These are phyloP conservation scores for Colletotrichum somersetense DNA, from an alignment of 2,329 filamentous ascomycete species.

Conservation along the genomic window DNA sequence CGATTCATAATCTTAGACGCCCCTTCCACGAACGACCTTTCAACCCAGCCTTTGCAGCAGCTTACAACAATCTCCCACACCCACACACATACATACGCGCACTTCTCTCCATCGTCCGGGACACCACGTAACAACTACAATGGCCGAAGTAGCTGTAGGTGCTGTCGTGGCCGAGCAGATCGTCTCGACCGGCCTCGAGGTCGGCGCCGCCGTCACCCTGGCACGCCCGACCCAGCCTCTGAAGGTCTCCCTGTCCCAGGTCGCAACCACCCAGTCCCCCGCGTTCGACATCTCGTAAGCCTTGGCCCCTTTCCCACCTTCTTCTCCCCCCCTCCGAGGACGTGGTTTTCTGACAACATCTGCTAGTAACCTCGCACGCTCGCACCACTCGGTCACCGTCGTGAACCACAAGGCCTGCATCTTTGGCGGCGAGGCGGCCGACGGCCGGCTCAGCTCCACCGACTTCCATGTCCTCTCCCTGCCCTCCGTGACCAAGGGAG, in stretches of 20 bases:
- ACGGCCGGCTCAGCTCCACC: conserved; percentile 59
- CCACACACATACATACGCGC: neutral
- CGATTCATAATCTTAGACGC: neutral
- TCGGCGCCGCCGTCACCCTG: conserved; percentile 57
- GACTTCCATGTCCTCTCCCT: conserved; percentile 66
- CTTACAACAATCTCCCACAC: no score
- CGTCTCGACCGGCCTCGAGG: conserved; percentile 55
- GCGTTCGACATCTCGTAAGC: conserved; percentile 48
- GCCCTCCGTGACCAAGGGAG: conserved; percentile 54
- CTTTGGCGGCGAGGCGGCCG: conserved; percentile 62
- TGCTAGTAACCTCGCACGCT: conserved; percentile 57
- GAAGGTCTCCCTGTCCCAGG: conserved; percentile 62
- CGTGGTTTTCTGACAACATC: neutral
- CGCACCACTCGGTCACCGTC: conserved; percentile 64
- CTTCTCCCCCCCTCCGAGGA: no score
- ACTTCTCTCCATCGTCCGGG: neutral
- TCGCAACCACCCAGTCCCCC: conserved; percentile 52
- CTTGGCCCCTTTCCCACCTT: neutral
- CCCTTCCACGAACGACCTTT: neutral
- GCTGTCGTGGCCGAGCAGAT: conserved; percentile 55
- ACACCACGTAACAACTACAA: conserved; percentile 38
- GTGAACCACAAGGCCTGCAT: conserved; percentile 67
- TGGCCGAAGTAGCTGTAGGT: conserved; percentile 56
- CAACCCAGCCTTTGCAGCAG: neutral
- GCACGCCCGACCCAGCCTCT: conserved; percentile 66